Conservation (phyloP, 805 yeast genomes). For the Teunomyces gatunensis region DNA sequence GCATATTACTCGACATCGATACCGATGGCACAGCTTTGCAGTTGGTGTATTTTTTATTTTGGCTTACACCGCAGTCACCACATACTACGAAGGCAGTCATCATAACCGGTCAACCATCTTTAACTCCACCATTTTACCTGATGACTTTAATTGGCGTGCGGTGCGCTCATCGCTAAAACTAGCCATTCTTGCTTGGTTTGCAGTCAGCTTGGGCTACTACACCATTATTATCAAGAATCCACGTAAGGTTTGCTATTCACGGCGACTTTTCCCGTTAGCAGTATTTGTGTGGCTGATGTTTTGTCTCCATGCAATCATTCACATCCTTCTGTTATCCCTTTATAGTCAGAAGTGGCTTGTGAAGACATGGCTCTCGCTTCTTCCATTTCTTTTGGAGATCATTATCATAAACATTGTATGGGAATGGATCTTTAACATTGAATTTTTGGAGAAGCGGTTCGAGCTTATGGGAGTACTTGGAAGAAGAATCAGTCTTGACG, state of each 20-base stretch:
- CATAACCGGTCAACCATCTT: constrained; percentile 10
- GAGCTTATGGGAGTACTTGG: constrained; percentile 64
- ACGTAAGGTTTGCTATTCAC: constrained; percentile 44
- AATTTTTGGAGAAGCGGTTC: constrained; percentile 44
- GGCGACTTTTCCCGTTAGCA: constrained; percentile 48
- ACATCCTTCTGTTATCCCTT: constrained; percentile 23
- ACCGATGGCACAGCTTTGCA: constrained; percentile 24
- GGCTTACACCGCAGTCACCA: constrained; percentile 16
- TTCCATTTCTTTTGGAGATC: constrained; percentile 45
- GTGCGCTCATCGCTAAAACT: constrained; percentile 28
- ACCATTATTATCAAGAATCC: constrained; percentile 34
- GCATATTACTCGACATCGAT: constrained; percentile 18
- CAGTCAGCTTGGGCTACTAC: constrained; percentile 35
- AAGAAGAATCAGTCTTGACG: constrained; percentile 51
- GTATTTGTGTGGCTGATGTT: constrained; percentile 41
- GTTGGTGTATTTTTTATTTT: constrained; percentile 15
- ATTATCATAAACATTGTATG: constrained; percentile 54
- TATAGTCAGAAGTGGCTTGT: constrained; percentile 34
- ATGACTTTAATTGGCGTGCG: constrained; percentile 18
- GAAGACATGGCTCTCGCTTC: constrained; percentile 49
- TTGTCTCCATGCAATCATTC: constrained; percentile 33
- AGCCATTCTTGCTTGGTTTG: constrained; percentile 27
- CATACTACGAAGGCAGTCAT: constrained; percentile 11
- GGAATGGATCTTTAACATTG: constrained; percentile 65
- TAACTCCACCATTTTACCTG: constrained; percentile 4